Base-by-base conservation (phyloP, 495 filamentous ascomycete species). In the Hypoxylon crocopeplum region DNA sequence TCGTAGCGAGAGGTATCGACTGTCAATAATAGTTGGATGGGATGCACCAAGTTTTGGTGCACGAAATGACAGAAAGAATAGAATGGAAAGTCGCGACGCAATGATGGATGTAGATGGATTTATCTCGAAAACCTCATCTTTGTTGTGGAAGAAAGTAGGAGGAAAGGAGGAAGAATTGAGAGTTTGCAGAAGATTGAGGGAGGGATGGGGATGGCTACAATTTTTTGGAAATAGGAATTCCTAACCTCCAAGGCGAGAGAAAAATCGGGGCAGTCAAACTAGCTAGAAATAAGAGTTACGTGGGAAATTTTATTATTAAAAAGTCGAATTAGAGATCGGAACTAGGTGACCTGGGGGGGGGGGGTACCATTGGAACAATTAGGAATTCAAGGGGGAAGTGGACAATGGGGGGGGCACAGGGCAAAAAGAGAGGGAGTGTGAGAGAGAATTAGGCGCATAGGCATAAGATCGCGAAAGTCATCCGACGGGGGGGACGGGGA, bases 121-220 rank as follows among this genome's bases (percentile, higher is more conserved):
- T 77, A 76, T 79, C 32, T 71, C 68, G 1, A 77, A 75, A 22
- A 76, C 72, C 56, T 76, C 80, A 51, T 78, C 72, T 75, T 79
- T 77, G 86, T 75, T 73, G 69, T 48, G 66, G 51, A 59, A 48
- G 64, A 68, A 73, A 72, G 66, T 70, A 62, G 69, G 58, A 68
- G 70, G 71, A 59, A 78, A 78, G 56, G 69, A 66, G 48, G 49
- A 79, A 82, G 58, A 85, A 63, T 66, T 70, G 68, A 53, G 69
- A 62, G 69, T 69, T 69, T 56, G 51, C 32, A 66, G 63, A 46
- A 65, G 51, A 75, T 69, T 60, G 59, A 57, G 67, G 71, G 54
- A 66, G 58, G 48, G 70, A 70, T 72, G 75, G 76, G 71, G 77
- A 77, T 78, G 73, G 69, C 71, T 77, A 72, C 69, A 66, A 70